Conservation (phyloP, 2,329 filamentous ascomycete species). For the Tolypocladium pustulatum region DNA sequence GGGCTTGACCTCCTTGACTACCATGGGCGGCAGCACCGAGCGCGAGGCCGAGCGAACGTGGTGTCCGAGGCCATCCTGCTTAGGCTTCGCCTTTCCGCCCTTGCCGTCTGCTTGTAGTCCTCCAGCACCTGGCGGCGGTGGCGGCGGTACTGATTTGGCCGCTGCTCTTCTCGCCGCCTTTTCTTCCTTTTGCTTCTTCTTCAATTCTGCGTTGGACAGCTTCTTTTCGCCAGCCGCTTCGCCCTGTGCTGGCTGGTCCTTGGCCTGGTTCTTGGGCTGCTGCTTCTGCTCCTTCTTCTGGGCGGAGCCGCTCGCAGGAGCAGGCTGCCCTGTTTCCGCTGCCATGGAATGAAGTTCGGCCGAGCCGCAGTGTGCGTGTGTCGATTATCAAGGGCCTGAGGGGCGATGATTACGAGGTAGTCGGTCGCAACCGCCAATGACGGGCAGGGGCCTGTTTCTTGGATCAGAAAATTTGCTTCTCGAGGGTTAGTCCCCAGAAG, state of each 20-base stretch:
- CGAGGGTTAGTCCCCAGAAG: not conserved
- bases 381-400: not conserved
- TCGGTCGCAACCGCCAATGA: not conserved
- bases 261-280: conserved; percentile 11
- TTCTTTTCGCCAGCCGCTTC: conserved; percentile 35
- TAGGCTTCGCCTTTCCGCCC: conserved; percentile 34
- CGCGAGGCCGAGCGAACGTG: conserved; percentile 23
- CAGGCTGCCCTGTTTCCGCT: conserved; percentile 19
- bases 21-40: conserved; percentile 18
- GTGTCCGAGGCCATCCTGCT: conserved; percentile 29
- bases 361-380: not conserved
- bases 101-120: conserved; percentile 32
- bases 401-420: not conserved
- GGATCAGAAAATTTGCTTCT: not conserved
- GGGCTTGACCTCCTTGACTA: conserved; percentile 43
- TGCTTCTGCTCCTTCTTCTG: conserved; percentile 13
- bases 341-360: conserved; percentile 14
- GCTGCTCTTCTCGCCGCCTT: conserved; percentile 78
- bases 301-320: conserved; percentile 13
- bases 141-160: conserved; percentile 46
- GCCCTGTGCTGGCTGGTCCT: conserved; percentile 8
- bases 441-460: not conserved
- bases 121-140: conserved; percentile 25
- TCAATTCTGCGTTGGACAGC: conserved; percentile 67
- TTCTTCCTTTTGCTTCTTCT: conserved; percentile 82